Evolutionary conservation across 139 green algal genomes (phyloP), one percentile per base, ranked within the genome.

Genomic region (Auxenochlorella pyrenoidosa): DNA sequence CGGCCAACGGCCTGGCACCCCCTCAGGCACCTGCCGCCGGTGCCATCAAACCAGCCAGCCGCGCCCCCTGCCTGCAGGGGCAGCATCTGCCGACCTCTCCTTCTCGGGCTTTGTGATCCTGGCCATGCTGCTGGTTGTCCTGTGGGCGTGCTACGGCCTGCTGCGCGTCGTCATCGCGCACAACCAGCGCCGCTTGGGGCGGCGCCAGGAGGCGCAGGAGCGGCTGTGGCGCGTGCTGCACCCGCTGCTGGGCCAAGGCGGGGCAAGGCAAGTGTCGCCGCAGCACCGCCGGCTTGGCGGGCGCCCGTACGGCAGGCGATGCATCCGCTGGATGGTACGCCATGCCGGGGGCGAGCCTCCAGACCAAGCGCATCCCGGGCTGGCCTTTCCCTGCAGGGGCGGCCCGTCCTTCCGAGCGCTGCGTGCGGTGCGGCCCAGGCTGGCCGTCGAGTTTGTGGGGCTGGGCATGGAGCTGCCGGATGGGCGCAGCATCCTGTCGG

Each of bases 391-490:
- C 70, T 78, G 73, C 75, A 89, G 81, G 54, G 19, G 34, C 70
- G n/a, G 70, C n/a, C 34, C 89, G 63, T 43, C 82, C 38, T 92
- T 92, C 77, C 71, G 87, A 21, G 87, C 91, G 12, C 88, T 93
- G 51, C 82, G 76, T 26, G 80, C 87, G 44, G 89, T 93, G 41
- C 80, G 88, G 15, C 91, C 91, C 21, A 84, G 86, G 16, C 82
- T 93, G 54, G 89, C 65, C 10, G 24, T 93, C 19, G 76, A 90
- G 47, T 93, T 93, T 83, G 77, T 88, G 22, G 51, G 84, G 28
- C 58, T 93, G 22, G 87, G 90, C 0, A 76, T 91, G 60, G 86
- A 75, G 30, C 83, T 93, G 59, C 83, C 73, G 5, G 90, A 91
- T 34, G 91, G 91, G 21, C 72, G 77, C 40, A 70, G 38, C 83